Conservation (phyloP, 2,329 filamentous ascomycete species). For the Ascocoryne sarcoides region DNA sequence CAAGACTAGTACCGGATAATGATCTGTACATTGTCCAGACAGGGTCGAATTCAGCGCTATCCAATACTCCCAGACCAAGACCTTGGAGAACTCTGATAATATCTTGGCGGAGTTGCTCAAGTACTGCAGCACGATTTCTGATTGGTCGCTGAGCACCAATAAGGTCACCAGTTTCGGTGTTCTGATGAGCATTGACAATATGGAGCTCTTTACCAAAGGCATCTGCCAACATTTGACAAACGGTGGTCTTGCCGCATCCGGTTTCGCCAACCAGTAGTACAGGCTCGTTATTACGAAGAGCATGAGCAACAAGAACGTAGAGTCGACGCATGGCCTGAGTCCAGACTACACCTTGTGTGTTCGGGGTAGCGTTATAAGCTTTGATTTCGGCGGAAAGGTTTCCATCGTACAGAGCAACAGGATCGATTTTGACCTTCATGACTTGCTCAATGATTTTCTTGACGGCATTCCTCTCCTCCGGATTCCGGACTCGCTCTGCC, state of each 20-base stretch:
- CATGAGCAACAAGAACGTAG: constrained; percentile 80
- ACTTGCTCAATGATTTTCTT: constrained; percentile 82
- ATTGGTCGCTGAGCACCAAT: constrained; percentile 92
- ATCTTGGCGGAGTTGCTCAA: constrained; percentile 56
- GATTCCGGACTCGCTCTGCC: constrained; percentile 86
- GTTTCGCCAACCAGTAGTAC: constrained; percentile 94
- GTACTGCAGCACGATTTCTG: constrained; percentile 69
- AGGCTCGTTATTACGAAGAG: constrained; percentile 83
- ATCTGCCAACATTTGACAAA: constrained; percentile 86
- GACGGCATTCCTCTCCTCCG: constrained; percentile 75
- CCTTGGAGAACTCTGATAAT: constrained; percentile 39
- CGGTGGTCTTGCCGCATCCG: constrained; percentile 94
- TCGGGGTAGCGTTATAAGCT: constrained; percentile 37
- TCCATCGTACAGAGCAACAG: constrained; percentile 62
- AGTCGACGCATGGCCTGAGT: constrained; percentile 88
- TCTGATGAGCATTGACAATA: constrained; percentile 96
- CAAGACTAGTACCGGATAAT: constrained; percentile 38
- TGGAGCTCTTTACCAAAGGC: constrained; percentile 67
- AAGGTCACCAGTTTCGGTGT: constrained; percentile 92
- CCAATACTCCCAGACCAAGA: constrained; percentile 39
- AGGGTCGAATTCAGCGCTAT: constrained; percentile 51
- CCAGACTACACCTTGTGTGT: constrained; percentile 72
- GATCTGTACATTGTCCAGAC: constrained; percentile 37
- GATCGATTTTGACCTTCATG: constrained; percentile 78
- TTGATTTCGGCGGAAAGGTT: constrained; percentile 46